Base-by-base conservation (phyloP, 2,329 filamentous ascomycete genomes). In the Arthroderma uncinatum region DNA sequence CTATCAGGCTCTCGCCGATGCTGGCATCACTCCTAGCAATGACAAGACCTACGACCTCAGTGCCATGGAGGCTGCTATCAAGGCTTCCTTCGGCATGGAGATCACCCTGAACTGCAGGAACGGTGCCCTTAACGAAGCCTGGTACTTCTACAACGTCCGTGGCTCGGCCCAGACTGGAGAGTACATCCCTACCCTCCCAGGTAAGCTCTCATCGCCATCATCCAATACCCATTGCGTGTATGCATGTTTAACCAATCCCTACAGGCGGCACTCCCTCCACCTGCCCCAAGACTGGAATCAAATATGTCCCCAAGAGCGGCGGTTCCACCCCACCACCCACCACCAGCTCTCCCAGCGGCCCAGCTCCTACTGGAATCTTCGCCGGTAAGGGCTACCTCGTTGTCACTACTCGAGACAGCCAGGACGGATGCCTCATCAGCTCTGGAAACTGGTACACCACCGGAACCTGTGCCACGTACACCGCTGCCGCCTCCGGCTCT, bases 381-480 rank as follows among this genome's bases (percentile, higher is more conserved):
- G 73, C 73, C 10, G 83, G 82, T 0, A 76, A 71, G 14, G 83
- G 83, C 0, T 78, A 76, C 63, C 68, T 85, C 30, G 77, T 81
- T 57, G 80, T 82, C 2, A 61, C 62, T 37, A 52, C 56, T n/a
- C 48, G 53, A 14, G 77, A 79, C 2, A 66, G 65, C n/a, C 66
- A 73, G 52, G 76, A 74, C 2, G 83, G 83, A 19, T 86, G 82
- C 64, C 74, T 86, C 59, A 86, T 85, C 64, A 76, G 76, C 53
- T 73, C 70, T 1, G 83, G 83, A 0, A 80, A 77, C 0, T 86
- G 83, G 83, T 86, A 83, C 64, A 77, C 76, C 0, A 76, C 72
- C 3, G 82, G 82, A 2, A 83, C 81, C 0, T 85, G 82, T 63
- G 83, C 83, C 0, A 83, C 78, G 0, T 83, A 82, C 67, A 81